phyloP scores from a whole-genome alignment of 257 asterid genomes.

The Solanum verrucosum region DNA sequence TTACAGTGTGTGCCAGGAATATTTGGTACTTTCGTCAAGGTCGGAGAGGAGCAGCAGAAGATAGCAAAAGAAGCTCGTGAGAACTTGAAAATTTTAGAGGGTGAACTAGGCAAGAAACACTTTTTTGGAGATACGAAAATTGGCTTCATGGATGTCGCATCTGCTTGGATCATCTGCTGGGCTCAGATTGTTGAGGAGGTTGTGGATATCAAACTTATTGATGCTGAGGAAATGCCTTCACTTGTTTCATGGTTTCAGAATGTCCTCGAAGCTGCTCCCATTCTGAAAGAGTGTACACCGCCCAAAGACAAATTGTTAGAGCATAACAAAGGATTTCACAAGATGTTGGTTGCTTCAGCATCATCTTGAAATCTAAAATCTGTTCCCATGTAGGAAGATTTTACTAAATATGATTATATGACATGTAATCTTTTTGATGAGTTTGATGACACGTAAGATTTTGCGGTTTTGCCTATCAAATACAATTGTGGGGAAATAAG shows the following conservation, averaged over 20 bases:
- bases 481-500: not conserved
- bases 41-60: constrained; percentile 18
- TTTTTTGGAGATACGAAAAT: constrained; percentile 12
- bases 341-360: constrained; percentile 8
- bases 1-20: constrained; percentile 19
- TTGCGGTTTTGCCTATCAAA: not conserved
- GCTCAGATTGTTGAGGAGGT: constrained; percentile 8
- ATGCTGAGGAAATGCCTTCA: constrained; percentile 18
- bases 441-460: not conserved
- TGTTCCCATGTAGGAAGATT: not conserved
- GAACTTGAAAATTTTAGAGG: constrained; percentile 3
- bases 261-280: constrained; percentile 19
- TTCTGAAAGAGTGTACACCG: constrained; percentile 12
- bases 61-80: constrained; percentile 11
- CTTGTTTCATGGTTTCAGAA: constrained; percentile 12
- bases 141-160: constrained; percentile 15
- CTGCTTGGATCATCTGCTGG: constrained; percentile 18
- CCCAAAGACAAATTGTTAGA: constrained; percentile 7
- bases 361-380: constrained; percentile 2
- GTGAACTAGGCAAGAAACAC: constrained; percentile 9
- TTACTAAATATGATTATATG: not conserved
- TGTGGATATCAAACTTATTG: constrained; percentile 7
- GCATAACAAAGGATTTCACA: constrained; percentile 9
- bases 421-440: not conserved
- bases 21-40: not conserved